Percentiles rank a stretch among this genome's conserved stretches.
Evolutionary conservation across 768 basidiomycete genomes (phyloP).

Genomic region (Clathrus columnatus): DNA sequence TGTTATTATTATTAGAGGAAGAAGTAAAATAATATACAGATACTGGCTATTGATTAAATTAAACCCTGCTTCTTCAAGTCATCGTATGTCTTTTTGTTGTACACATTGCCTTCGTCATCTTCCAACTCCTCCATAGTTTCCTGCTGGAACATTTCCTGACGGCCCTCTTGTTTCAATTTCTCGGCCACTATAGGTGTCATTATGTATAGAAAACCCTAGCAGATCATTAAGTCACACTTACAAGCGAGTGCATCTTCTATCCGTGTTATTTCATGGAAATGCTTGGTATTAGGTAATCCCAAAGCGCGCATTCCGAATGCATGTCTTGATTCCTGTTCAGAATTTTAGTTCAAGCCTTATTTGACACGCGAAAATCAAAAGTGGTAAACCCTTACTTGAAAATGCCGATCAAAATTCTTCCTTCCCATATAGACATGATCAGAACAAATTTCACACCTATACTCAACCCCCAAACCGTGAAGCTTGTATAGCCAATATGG

Average conservation of each 20-base stretch:
- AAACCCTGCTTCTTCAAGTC: constrained; percentile 94
- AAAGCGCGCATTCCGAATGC: constrained; percentile 97
- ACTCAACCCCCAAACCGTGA: constrained; percentile 96
- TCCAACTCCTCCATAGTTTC: constrained; percentile 98
- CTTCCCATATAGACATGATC: constrained; percentile 96
- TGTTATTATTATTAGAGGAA: not conserved
- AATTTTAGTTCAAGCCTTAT: constrained; percentile 16
- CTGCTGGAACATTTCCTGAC: constrained; percentile 84
- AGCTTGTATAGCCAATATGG: constrained; percentile 98
- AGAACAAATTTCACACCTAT: constrained; percentile 95
- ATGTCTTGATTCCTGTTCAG: constrained; percentile 77
- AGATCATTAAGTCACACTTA: constrained; percentile 37
- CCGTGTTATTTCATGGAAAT: constrained; percentile 97
- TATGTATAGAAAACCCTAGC: no score
- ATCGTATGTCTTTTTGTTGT: constrained; percentile 96
- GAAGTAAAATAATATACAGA: constrained; percentile 6
- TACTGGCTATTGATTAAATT: constrained; percentile 38
- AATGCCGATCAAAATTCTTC: constrained; percentile 95
- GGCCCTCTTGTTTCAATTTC: constrained; percentile 94
- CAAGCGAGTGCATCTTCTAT: constrained; percentile 94
- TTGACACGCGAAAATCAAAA: constrained; percentile 6
- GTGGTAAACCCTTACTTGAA: constrained; percentile 48
- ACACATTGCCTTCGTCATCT: constrained; percentile 97
- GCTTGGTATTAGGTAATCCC: constrained; percentile 95
- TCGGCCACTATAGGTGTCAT: constrained; percentile 65